A percentile compares a stretch with the other conserved stretches of the same genome.
These are phyloP conservation scores for Plasmodium ovale DNA, from an alignment of 169 alveolate genomes.

Conservation along the genomic window DNA sequence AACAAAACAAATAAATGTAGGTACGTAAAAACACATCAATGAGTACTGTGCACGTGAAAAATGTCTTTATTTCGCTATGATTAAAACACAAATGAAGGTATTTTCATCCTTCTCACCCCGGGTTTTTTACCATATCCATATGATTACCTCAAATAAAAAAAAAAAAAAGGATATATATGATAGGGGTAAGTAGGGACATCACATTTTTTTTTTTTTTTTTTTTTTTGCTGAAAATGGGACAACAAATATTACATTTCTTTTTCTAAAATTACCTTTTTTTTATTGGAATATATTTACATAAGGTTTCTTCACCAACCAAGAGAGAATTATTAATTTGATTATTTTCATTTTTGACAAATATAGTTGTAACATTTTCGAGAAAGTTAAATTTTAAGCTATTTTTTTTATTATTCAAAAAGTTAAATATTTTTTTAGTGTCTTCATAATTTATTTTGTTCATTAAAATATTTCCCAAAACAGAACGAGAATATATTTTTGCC, in stretches of 20 bases:
- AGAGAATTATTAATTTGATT: not conserved
- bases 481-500: constrained; percentile 39
- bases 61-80: no score
- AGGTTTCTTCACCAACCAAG: not conserved
- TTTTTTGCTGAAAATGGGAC: no score
- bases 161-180: no score
- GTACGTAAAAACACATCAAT: no score
- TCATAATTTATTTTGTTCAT: not conserved
- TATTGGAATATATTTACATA: constrained; percentile 69
- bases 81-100: no score
- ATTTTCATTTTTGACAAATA: not conserved
- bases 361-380: constrained; percentile 1
- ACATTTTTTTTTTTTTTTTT: not conserved
- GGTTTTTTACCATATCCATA: no score
- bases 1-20: no score
- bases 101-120: not conserved
- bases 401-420: not conserved
- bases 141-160: no score
- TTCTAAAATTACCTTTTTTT: constrained; percentile 34
- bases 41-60: no score
- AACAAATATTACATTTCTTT: no score
- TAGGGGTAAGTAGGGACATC: no score
- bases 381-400: constrained; percentile 14
- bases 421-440: not conserved
- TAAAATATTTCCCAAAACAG: constrained; percentile 37